These are phyloP conservation scores for Wallacemonas collosoma DNA, from an alignment of 208 protist species.

Conservation along the genomic window DNA sequence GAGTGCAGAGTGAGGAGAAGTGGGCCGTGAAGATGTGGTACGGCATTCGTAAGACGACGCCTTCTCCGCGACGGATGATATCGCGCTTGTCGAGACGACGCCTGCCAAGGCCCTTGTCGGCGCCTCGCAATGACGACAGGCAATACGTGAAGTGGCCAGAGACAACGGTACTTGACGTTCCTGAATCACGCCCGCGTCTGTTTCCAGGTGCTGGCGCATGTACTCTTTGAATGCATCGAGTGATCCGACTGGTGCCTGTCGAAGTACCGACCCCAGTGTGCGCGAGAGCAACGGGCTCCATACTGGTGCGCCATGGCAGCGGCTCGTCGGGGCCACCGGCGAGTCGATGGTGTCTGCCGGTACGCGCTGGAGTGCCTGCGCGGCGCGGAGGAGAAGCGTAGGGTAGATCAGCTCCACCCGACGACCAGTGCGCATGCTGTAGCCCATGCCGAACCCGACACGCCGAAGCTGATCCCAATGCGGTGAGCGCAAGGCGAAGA, in stretches of 20 bases:
- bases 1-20: background rate
- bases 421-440: constrained; percentile 23
- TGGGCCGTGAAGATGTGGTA: too few relatives aligned
- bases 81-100: too few relatives aligned
- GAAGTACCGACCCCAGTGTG: constrained; percentile 41
- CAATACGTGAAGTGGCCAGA: background rate
- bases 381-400: constrained; percentile 27
- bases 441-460: constrained; percentile 48
- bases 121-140: too few relatives aligned
- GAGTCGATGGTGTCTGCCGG: background rate
- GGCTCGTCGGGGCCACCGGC: background rate
- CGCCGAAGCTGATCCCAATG: constrained; percentile 49
- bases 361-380: constrained; percentile 24
- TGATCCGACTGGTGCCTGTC: constrained; percentile 27
- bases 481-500: constrained; percentile 41
- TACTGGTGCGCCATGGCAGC: constrained; percentile 9
- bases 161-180: constrained; percentile 4
- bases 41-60: too few relatives aligned
- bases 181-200: background rate
- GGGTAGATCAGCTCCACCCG: constrained; percentile 30
- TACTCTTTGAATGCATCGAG: constrained; percentile 8
- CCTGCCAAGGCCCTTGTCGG: too few relatives aligned
- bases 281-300: constrained; percentile 41
- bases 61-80: too few relatives aligned
- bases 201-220: background rate